Evolutionary conservation across 2,329 filamentous ascomycete species (phyloP).

Genomic region (Sporothrix protearum): DNA sequence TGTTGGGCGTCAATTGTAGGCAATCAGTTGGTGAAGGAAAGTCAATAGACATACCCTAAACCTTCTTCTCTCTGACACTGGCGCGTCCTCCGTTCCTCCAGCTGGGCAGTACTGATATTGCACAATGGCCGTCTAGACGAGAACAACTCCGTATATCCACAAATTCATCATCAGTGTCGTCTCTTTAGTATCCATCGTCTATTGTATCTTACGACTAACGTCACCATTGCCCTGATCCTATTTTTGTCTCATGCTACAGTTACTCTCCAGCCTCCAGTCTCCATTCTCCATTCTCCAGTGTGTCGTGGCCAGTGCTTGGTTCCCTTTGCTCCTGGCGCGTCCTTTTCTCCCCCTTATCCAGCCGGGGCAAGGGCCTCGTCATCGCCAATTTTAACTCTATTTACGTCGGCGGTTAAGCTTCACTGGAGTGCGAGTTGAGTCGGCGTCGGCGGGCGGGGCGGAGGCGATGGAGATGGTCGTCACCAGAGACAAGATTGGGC

Average conservation of each 20-base stretch:
- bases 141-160: background rate
- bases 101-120: background rate
- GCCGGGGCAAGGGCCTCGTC: conserved; percentile 3
- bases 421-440: background rate
- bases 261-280: background rate
- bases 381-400: conserved; percentile 21
- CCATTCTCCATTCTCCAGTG: no score
- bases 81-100: background rate
- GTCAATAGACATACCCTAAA: background rate
- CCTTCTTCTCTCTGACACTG: background rate
- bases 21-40: background rate
- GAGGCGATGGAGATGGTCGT: background rate
- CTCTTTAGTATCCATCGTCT: background rate
- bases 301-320: background rate
- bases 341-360: background rate
- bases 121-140: background rate
- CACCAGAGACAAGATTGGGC: background rate
- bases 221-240: background rate
- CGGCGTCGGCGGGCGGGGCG: background rate
- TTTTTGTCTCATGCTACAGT: background rate
- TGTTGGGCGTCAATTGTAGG: background rate
- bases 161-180: background rate
- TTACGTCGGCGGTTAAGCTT: conserved; percentile 18
- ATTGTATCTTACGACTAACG: no score
- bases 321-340: background rate